Evolutionary conservation across 805 yeast species (phyloP), one percentile per base, ranked within the genome.

Genomic region (Candida orba): DNA sequence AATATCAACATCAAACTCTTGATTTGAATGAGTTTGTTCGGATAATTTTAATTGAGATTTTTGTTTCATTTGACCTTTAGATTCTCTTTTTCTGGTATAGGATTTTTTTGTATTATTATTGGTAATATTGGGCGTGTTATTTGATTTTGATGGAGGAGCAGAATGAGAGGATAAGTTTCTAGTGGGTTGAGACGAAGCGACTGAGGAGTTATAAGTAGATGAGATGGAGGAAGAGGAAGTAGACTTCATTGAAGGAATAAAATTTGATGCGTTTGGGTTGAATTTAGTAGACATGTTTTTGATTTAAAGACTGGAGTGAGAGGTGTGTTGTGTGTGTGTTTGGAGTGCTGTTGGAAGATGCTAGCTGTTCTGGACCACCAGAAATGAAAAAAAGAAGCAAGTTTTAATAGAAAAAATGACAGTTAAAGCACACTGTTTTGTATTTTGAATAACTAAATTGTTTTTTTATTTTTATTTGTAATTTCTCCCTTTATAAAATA

Each of bases 1-100:
- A 13, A 67, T 51, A 20, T 63, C 56, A 6, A 62, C 36, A 30
- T 58, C 60, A n/a, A 58, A 50, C 22, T 51, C 53, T n/a, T 40
- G 38, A n/a, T 25, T 39, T n/a, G 18, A 17, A 10, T 34, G 39
- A 4, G 31, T 23, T 4, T 32, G 47, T 3, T 27, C 13, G 8
- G 30, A 18, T 23, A 24, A 17, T 15, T 41, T 13, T 2, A 38
- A 4, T n/a, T 41, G 42, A 15, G 34, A 25, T 38, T 31, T 43
- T 36, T 43, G 46, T 18, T 24, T 39, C 15, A 10, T 13, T 15
- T 39, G 34, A 18, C 29, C 41, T 37, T 42, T 33, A 8, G 46
- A 34, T 30, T 46, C 50, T 34, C 52, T 40, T 22, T 42, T 41
- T 36, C 36, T 49, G 29, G 30, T 43, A 24, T 22, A 34, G 12